Percentiles rank a stretch among this genome's conserved stretches.
Evolutionary conservation across 2,329 filamentous ascomycete genomes (phyloP).

Genomic region (Polytolypa hystricis): DNA sequence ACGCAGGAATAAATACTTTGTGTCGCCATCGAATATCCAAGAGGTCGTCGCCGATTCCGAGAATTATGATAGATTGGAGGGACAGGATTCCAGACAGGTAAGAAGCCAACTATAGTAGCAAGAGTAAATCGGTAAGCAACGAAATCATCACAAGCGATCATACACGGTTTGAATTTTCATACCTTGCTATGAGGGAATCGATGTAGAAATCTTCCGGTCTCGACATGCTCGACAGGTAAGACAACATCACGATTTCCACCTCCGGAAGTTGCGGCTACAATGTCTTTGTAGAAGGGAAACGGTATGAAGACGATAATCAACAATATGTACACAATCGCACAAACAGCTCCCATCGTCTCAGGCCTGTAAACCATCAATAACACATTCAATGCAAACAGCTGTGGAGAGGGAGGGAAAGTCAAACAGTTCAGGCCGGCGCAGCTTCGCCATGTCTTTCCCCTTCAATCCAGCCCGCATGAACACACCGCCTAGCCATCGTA

Average conservation of each 20-base stretch:
- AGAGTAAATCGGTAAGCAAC: neutral
- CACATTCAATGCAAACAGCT: neutral
- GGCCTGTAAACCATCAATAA: constrained; percentile 43
- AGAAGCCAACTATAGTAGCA: constrained; percentile 63
- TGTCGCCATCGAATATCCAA: constrained; percentile 98
- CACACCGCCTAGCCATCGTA: constrained; percentile 82
- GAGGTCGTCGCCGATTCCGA: constrained; percentile 89
- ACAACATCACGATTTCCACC: constrained; percentile 86
- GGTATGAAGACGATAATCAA: constrained; percentile 86
- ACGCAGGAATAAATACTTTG: constrained; percentile 94
- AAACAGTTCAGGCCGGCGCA: constrained; percentile 62
- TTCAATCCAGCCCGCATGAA: constrained; percentile 84
- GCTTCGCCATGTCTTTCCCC: constrained; percentile 78
- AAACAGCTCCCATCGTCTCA: constrained; percentile 92
- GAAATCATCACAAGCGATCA: neutral
- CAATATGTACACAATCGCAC: constrained; percentile 83
- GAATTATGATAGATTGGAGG: constrained; percentile 77
- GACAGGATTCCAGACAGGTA: constrained; percentile 92
- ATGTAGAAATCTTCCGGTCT: constrained; percentile 77
- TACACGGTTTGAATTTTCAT: constrained; percentile 7
- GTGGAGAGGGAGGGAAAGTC: constrained; percentile 16
- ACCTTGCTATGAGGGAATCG: constrained; percentile 93
- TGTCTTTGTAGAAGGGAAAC: constrained; percentile 96
- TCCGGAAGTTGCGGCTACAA: constrained; percentile 86
- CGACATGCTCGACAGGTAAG: constrained; percentile 58